Percentiles rank a stretch among this genome's conserved stretches.
Evolutionary conservation across 192 early-diverging fungal species (phyloP).

Genomic region (Coemansia sp.): DNA sequence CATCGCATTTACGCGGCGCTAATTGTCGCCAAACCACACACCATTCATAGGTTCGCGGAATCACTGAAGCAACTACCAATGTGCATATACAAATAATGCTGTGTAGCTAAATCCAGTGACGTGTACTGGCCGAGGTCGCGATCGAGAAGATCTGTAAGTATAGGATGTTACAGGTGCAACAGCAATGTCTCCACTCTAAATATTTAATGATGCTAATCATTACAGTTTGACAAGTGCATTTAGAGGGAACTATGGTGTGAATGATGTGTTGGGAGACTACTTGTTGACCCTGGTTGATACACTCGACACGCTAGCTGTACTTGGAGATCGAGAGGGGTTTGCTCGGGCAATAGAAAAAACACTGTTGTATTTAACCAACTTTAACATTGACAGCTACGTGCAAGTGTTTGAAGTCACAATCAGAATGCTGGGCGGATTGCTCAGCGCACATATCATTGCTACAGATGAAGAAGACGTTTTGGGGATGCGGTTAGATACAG

Average conservation of each 20-base stretch:
- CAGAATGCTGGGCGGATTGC: conserved; percentile 80
- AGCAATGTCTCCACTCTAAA: background rate
- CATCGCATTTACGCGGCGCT: no score
- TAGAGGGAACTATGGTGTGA: conserved; percentile 55
- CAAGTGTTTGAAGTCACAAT: conserved; percentile 98
- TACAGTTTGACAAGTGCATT: background rate
- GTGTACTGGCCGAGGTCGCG: conserved; percentile 75
- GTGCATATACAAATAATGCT: background rate
- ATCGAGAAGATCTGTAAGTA: conserved; percentile 61
- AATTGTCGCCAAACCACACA: background rate
- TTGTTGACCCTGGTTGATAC: conserved; percentile 91
- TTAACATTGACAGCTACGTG: conserved; percentile 82
- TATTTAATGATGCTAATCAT: no score
- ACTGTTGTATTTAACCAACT: conserved; percentile 62
- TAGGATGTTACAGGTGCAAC: no score
- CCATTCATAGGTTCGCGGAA: background rate
- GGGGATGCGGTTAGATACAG: conserved; percentile 46
- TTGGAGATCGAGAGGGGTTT: conserved; percentile 69
- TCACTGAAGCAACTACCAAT: background rate
- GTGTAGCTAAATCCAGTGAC: conserved; percentile 72
- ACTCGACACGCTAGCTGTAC: conserved; percentile 79
- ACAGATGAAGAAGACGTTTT: conserved; percentile 62
- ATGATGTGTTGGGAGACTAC: conserved; percentile 95
- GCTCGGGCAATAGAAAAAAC: conserved; percentile 62
- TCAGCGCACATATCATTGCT: conserved; percentile 87